phyloP scores from a whole-genome alignment of 208 protist genomes.

The Wallacemonas sp. region DNA sequence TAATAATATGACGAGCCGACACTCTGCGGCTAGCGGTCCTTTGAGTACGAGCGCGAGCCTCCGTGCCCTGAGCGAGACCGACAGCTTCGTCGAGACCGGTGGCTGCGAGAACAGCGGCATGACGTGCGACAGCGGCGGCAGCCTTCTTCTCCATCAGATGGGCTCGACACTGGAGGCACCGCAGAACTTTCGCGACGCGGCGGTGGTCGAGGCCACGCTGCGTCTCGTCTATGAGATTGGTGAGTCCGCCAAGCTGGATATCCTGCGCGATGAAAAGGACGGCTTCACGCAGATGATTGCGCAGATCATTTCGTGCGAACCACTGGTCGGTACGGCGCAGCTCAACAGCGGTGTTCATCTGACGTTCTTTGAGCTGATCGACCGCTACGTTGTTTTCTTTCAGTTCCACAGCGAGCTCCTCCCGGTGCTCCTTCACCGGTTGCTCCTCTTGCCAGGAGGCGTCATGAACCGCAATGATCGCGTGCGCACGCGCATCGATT shows the following conservation, averaged over 20 bases:
- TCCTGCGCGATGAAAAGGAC: constrained; percentile 29
- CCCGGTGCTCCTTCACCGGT: constrained; percentile 56
- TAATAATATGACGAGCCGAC: too few species aligned
- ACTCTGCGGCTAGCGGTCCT: too few species aligned
- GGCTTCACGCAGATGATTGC: constrained; percentile 45
- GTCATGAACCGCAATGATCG: constrained; percentile 55
- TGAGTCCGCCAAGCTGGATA: constrained; percentile 56
- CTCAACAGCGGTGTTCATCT: constrained; percentile 51
- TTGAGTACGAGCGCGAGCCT: constrained; percentile 2
- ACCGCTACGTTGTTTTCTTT: constrained; percentile 75
- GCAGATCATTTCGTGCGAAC: constrained; percentile 42
- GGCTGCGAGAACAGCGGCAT: not conserved
- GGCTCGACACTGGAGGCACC: not conserved
- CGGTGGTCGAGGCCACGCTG: constrained; percentile 61
- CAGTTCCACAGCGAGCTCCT: constrained; percentile 49
- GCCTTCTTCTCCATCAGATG: not conserved
- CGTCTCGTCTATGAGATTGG: constrained; percentile 80
- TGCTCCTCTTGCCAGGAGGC: constrained; percentile 63
- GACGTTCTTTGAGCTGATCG: constrained; percentile 76
- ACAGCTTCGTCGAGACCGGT: not conserved
- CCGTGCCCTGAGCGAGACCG: not conserved
- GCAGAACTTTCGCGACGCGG: constrained; percentile 29
- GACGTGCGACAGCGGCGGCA: not conserved
- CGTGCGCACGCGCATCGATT: constrained; percentile 66
- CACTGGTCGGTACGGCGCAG: constrained; percentile 17